These are phyloP conservation scores for Larix sibirica DNA, from an alignment of 83 land plant genomes.

Conservation along the genomic window DNA sequence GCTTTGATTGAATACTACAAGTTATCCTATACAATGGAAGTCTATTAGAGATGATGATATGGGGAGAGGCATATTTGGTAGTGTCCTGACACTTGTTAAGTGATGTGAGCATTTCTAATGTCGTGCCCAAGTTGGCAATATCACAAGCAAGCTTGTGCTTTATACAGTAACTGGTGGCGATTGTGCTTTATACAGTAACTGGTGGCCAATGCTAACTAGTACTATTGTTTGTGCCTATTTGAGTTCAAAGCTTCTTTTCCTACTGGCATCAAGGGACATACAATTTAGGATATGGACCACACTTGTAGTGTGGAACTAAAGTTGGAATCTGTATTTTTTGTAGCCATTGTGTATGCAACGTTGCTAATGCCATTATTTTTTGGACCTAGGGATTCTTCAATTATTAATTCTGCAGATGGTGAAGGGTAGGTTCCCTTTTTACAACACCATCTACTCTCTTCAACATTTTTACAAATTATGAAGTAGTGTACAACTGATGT, in stretches of 20 bases:
- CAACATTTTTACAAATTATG: background rate
- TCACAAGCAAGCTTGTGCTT: slow-evolving; percentile 51
- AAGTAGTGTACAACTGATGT: background rate
- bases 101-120: too few species aligned
- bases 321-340: slow-evolving; percentile 13
- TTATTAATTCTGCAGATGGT: slow-evolving; percentile 42
- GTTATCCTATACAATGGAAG: too few species aligned
- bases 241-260: background rate
- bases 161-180: too few species aligned
- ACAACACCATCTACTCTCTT: background rate
- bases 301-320: background rate
- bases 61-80: too few species aligned
- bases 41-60: too few species aligned
- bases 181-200: slow-evolving; percentile 89
- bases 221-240: background rate
- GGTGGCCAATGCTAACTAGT: slow-evolving; percentile 99
- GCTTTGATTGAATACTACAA: too few species aligned
- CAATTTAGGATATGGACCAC: background rate
- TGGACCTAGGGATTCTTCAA: slow-evolving; percentile 55
- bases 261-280: background rate
- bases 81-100: too few species aligned
- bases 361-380: slow-evolving; percentile 96
- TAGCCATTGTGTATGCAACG: slow-evolving; percentile 84
- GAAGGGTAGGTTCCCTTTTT: slow-evolving; percentile 51
- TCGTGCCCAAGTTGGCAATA: background rate